These are phyloP conservation scores for Protomyces macrosporus DNA, from an alignment of 1,139 yeast genomes.

Conservation along the genomic window DNA sequence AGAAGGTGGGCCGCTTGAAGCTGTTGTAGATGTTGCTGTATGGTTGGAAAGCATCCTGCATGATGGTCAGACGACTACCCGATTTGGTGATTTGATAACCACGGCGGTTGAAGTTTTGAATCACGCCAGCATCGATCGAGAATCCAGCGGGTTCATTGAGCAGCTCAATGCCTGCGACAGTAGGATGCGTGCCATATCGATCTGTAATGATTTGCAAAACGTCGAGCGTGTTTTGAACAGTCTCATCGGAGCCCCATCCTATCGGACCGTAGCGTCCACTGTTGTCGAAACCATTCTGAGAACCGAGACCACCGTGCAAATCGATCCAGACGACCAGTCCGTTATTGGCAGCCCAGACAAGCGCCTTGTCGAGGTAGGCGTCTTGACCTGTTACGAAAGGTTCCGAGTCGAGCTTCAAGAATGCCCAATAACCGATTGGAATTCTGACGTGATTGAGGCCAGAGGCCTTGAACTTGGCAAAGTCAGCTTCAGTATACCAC, in stretches of 20 bases:
- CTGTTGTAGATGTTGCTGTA: neutral
- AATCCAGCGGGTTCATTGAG: slow-evolving; percentile 89
- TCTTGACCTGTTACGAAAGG: slow-evolving; percentile 89
- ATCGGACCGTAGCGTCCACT: slow-evolving; percentile 72
- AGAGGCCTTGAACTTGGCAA: slow-evolving; percentile 50
- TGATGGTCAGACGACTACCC: slow-evolving; percentile 41
- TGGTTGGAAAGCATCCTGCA: slow-evolving; percentile 57
- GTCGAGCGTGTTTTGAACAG: slow-evolving; percentile 50
- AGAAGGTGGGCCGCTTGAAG: slow-evolving; percentile 22
- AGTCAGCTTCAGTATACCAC: slow-evolving; percentile 74
- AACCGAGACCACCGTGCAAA: slow-evolving; percentile 95
- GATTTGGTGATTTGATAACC: slow-evolving; percentile 49
- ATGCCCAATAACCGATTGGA: slow-evolving; percentile 98
- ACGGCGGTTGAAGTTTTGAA: slow-evolving; percentile 52
- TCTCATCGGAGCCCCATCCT: slow-evolving; percentile 46
- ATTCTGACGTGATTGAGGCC: slow-evolving; percentile 86
- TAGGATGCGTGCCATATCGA: slow-evolving; percentile 69
- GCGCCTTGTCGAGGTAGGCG: slow-evolving; percentile 64
- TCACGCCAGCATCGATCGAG: slow-evolving; percentile 51
- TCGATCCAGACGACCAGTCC: slow-evolving; percentile 83
- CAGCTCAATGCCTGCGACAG: slow-evolving; percentile 76
- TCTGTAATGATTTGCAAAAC: slow-evolving; percentile 46
- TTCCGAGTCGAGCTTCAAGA: slow-evolving; percentile 54
- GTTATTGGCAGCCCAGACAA: slow-evolving; percentile 64
- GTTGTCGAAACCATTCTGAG: slow-evolving; percentile 90